A percentile compares a stretch with the other conserved stretches of the same genome.
phyloP scores from a whole-genome alignment of 2,329 filamentous ascomycete genomes.

The Aspergillus fumigatiaffinis region DNA sequence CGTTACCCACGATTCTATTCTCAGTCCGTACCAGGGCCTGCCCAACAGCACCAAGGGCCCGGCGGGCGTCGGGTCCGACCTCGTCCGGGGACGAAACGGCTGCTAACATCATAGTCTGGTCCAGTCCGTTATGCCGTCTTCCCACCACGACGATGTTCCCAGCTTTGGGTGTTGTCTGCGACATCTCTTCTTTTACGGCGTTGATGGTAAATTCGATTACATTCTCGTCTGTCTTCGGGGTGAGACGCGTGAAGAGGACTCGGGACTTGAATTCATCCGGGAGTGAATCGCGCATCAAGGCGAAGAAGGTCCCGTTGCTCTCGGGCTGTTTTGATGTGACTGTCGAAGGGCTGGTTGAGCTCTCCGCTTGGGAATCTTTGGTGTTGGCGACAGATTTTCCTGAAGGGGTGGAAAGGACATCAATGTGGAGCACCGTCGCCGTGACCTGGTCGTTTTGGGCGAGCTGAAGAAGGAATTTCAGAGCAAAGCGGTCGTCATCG shows the following conservation, averaged over 20 bases:
- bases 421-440: conserved; percentile 67
- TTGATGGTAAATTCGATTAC: conserved; percentile 44
- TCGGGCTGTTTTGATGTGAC: conserved; percentile 23
- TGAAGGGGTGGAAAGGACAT: conserved; percentile 18
- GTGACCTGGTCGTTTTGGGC: conserved; percentile 75
- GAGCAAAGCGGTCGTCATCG: conserved; percentile 72
- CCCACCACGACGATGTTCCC: conserved; percentile 70
- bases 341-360: conserved; percentile 1
- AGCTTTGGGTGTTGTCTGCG: conserved; percentile 59
- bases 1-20: conserved; percentile 59
- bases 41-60: conserved; percentile 32
- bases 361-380: not conserved
- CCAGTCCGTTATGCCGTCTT: conserved; percentile 34
- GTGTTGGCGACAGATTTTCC: conserved; percentile 3
- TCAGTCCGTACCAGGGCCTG: conserved; percentile 51
- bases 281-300: conserved; percentile 54
- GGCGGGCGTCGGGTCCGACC: conserved; percentile 27
- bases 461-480: conserved; percentile 79
- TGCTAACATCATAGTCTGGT: conserved; percentile 3
- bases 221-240: conserved; percentile 41
- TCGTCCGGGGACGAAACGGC: conserved; percentile 32
- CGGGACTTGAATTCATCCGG: conserved; percentile 49
- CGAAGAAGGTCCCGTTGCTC: conserved; percentile 54
- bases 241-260: conserved; percentile 51
- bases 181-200: conserved; percentile 57